phyloP scores from a whole-genome alignment of 192 early-diverging fungal genomes.

The Fimicolochytrium jonesii region DNA sequence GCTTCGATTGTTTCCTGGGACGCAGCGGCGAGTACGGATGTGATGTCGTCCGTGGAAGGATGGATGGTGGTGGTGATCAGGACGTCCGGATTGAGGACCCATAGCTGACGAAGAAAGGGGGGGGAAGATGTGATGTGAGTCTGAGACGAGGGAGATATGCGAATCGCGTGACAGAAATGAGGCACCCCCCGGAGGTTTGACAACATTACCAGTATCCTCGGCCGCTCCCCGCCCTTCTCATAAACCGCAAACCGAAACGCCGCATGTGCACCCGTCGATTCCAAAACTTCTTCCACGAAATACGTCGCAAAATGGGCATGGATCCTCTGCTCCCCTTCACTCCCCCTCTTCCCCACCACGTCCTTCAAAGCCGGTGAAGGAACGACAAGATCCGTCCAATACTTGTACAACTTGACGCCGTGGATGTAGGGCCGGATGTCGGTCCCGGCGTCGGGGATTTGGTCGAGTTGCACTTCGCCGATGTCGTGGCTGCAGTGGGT shows the following conservation, averaged over 20 bases:
- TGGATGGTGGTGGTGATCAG: conserved; percentile 6
- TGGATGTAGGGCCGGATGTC: neutral
- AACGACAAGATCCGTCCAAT: conserved; percentile 20
- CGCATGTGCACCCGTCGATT: conserved; percentile 36
- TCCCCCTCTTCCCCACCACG: no score
- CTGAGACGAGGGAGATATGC: neutral
- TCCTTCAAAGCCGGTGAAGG: no score
- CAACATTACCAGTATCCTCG: conserved; percentile 20
- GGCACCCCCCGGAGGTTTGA: neutral
- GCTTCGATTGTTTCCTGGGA: neutral
- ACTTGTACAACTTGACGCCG: conserved; percentile 19
- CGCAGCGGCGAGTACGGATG: neutral
- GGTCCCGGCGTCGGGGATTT: neutral
- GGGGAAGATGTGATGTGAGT: neutral
- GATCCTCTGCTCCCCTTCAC: conserved; percentile 3
- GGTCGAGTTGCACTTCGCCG: conserved; percentile 22
- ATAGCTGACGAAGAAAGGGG: conserved; percentile 13
- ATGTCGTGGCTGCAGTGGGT: conserved; percentile 14
- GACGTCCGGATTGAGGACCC: conserved; percentile 31
- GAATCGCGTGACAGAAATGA: neutral
- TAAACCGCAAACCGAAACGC: conserved; percentile 28
- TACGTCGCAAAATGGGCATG: conserved; percentile 13
- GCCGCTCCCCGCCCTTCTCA: neutral
- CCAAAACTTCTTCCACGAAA: conserved; percentile 33
- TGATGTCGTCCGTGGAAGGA: neutral